Conservation (phyloP, 306 rosid genomes). For the Arachis hypogaea region DNA sequence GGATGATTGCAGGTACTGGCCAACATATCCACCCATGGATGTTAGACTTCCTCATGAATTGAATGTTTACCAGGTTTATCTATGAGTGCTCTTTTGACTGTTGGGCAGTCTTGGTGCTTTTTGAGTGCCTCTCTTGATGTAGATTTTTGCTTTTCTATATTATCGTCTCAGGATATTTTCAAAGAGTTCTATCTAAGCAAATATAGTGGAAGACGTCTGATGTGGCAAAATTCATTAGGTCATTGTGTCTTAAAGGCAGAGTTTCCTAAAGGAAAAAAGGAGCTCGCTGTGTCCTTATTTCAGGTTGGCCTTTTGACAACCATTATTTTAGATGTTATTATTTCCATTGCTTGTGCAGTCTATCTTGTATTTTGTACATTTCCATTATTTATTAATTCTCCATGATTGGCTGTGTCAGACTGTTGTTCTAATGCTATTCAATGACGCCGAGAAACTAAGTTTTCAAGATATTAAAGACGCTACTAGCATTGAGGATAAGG, state of each 20-base stretch:
- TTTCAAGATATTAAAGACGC: conserved; percentile 93
- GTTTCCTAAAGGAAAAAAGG: conserved; percentile 97
- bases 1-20: conserved; percentile 88
- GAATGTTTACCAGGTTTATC: conserved; percentile 94
- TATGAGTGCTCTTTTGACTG: conserved; percentile 28
- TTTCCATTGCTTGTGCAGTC: conserved; percentile 28
- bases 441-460: conserved; percentile 90
- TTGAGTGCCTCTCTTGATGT: conserved; percentile 31
- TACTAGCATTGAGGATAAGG: conserved; percentile 92
- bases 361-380: conserved; percentile 26
- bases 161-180: conserved; percentile 76
- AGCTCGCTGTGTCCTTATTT: conserved; percentile 96
- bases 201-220: conserved; percentile 96
- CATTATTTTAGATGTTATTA: conserved; percentile 21
- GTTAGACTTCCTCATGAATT: conserved; percentile 99
- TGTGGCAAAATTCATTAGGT: conserved; percentile 99
- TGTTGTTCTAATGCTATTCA: conserved; percentile 95
- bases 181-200: conserved; percentile 97
- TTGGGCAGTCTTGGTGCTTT: conserved; percentile 16
- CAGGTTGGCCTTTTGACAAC: conserved; percentile 69
- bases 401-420: conserved; percentile 59
- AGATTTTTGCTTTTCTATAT: conserved; percentile 33
- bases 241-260: conserved; percentile 98
- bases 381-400: conserved; percentile 27
- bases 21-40: conserved; percentile 99